phyloP scores from a whole-genome alignment of 2,329 filamentous ascomycete species.

The Geosmithia morbida region DNA sequence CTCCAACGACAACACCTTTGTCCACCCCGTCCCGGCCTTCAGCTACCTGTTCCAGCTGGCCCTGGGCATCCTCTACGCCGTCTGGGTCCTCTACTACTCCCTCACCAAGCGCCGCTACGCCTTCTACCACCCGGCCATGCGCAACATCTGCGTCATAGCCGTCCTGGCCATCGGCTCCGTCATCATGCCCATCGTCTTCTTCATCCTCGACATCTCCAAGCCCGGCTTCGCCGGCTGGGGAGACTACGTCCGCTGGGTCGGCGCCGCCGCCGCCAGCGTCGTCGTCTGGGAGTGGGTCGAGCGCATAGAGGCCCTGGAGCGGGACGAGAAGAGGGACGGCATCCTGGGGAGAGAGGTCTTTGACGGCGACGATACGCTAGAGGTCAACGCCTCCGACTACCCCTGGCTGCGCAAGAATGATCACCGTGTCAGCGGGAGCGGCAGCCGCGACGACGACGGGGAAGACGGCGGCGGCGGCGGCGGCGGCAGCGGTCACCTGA shows the following conservation, averaged over 20 bases:
- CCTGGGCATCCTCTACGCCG: conserved; percentile 75
- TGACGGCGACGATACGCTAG: conserved; percentile 86
- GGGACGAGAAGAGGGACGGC: conserved; percentile 87
- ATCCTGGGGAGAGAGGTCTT: conserved; percentile 85
- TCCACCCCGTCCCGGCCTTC: conserved; percentile 79
- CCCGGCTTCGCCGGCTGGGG: conserved; percentile 83
- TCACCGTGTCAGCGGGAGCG: conserved; percentile 14
- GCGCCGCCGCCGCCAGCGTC: conserved; percentile 85
- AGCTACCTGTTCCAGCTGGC: conserved; percentile 85
- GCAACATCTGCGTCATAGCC: conserved; percentile 73
- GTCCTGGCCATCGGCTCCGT: conserved; percentile 68
- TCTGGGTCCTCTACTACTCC: conserved; percentile 88
- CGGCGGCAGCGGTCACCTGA: conserved; percentile 6
- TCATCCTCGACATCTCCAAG: conserved; percentile 78
- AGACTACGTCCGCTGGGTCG: conserved; percentile 94
- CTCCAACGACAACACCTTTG: conserved; percentile 54
- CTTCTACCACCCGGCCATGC: conserved; percentile 83
- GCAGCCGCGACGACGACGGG: conserved; percentile 14
- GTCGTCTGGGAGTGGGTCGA: conserved; percentile 98
- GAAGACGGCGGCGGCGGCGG: conserved; percentile 9
- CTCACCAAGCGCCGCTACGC: conserved; percentile 85
- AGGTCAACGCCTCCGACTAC: conserved; percentile 38
- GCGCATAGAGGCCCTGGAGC: conserved; percentile 79
- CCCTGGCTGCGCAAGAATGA: conserved; percentile 28
- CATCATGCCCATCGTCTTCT: conserved; percentile 81